Percentiles rank a stretch among this genome's conserved stretches.
phyloP scores from a whole-genome alignment of 2,329 filamentous ascomycete species.

The Talaromyces sp. region DNA sequence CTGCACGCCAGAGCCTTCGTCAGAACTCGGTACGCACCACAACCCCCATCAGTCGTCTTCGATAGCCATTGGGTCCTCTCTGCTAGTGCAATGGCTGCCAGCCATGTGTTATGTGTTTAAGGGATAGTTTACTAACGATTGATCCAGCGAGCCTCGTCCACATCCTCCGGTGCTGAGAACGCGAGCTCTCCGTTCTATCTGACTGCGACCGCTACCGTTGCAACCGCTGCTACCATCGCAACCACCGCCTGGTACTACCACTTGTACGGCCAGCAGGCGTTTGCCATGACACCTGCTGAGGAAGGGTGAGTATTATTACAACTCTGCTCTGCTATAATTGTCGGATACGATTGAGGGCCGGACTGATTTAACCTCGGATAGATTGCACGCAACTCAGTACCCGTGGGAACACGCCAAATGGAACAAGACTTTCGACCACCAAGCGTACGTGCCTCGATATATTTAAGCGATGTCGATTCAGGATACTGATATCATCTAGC shows the following conservation, averaged over 20 bases:
- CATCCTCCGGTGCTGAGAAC: constrained; percentile 58
- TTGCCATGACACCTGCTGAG: constrained; percentile 88
- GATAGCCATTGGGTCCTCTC: constrained; percentile 26
- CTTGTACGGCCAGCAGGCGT: constrained; percentile 80
- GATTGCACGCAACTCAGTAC: constrained; percentile 85
- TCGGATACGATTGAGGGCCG: not conserved
- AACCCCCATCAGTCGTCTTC: constrained; percentile 21
- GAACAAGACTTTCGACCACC: constrained; percentile 94
- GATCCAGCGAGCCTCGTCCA: constrained; percentile 59
- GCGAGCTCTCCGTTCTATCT: constrained; percentile 72
- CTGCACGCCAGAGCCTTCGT: constrained; percentile 67
- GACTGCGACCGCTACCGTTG: constrained; percentile 80
- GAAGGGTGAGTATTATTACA: constrained; percentile 74
- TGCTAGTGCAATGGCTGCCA: constrained; percentile 26
- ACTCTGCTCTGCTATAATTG: not conserved
- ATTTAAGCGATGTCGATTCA: constrained; percentile 3
- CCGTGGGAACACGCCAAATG: constrained; percentile 93
- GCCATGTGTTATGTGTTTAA: constrained; percentile 23
- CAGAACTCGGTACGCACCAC: constrained; percentile 66
- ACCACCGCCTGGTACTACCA: constrained; percentile 97
- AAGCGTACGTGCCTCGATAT: constrained; percentile 64
- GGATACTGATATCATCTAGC: constrained; percentile 44
- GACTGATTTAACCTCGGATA: constrained; percentile 39
- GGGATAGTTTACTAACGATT: constrained; percentile 29
- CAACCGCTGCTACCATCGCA: constrained; percentile 79